These are phyloP conservation scores for Sanghuangporus sanghuang DNA, from an alignment of 1,284 basidiomycete genomes.

Conservation along the genomic window DNA sequence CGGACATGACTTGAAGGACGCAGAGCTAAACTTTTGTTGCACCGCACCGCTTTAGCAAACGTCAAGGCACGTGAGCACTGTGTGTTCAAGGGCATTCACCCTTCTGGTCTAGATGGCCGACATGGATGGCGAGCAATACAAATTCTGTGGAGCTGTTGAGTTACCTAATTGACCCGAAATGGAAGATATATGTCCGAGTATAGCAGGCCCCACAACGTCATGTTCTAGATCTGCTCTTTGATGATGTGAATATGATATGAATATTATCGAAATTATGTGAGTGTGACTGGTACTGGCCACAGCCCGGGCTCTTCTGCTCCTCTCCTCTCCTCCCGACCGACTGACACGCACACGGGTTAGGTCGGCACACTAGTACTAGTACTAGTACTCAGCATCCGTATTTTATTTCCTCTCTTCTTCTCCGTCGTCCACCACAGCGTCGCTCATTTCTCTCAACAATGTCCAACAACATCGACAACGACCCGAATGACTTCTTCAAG, in stretches of 20 bases:
- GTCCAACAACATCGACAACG: slow-evolving; percentile 15
- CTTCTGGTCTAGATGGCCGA: not conserved
- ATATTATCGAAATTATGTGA: not conserved
- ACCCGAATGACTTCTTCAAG: slow-evolving; percentile 17
- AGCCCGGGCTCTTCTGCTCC: too few relatives aligned
- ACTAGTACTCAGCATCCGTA: not conserved
- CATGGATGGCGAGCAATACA: too few relatives aligned
- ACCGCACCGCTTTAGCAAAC: too few relatives aligned
- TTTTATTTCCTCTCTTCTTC: not conserved
- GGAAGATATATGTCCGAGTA: not conserved
- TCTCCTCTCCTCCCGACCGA: too few relatives aligned
- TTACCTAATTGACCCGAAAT: not conserved
- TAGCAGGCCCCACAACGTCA: not conserved
- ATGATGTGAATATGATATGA: too few relatives aligned
- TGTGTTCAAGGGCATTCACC: too few relatives aligned
- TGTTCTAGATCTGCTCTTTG: not conserved
- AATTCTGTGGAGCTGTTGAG: not conserved
- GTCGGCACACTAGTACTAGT: too few relatives aligned
- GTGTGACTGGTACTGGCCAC: too few relatives aligned
- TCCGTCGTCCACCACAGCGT: slow-evolving; percentile 10
- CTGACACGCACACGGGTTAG: too few relatives aligned
- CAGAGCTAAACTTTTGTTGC: too few relatives aligned
- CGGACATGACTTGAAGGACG: not conserved
- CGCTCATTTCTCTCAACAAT: not conserved
- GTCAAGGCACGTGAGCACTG: too few relatives aligned